Evolutionary conservation across 2,329 filamentous ascomycete species (phyloP).

Genomic region (Cercospora canescens): DNA sequence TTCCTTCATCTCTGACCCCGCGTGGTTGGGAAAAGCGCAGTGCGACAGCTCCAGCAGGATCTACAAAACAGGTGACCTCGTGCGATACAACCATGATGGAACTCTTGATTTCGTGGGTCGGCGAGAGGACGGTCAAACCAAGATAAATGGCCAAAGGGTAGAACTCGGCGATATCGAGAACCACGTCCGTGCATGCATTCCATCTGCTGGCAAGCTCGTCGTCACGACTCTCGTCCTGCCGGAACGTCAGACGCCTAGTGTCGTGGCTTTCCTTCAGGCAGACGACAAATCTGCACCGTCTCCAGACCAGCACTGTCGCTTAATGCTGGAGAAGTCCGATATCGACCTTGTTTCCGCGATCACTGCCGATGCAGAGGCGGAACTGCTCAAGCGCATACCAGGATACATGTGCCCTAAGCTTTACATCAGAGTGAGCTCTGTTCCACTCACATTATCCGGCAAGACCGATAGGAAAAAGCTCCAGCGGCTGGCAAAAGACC

Average conservation of each 20-base stretch:
- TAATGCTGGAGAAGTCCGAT: not conserved
- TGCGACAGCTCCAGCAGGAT: conserved; percentile 41
- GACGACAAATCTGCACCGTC: not conserved
- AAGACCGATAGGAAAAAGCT: not conserved
- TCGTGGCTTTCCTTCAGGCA: not conserved
- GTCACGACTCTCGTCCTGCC: not conserved
- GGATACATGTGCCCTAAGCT: not conserved
- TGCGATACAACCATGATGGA: conserved; percentile 35
- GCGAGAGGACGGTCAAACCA: not conserved
- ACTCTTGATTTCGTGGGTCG: not conserved
- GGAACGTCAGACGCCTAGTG: not conserved
- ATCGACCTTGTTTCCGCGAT: not conserved
- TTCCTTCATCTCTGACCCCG: conserved; percentile 31
- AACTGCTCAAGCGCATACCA: not conserved
- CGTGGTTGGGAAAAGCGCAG: not conserved
- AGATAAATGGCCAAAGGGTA: not conserved
- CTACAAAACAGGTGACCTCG: conserved; percentile 28
- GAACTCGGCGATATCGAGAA: not conserved
- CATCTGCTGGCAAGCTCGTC: not conserved
- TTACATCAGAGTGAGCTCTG: not conserved
- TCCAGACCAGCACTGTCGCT: not conserved
- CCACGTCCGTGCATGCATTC: not conserved
- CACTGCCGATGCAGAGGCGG: not conserved
- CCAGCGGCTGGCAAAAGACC: not conserved
- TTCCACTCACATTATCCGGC: not conserved